These are phyloP conservation scores for Venturia effusa DNA, from an alignment of 2,329 filamentous ascomycete genomes.

Conservation along the genomic window DNA sequence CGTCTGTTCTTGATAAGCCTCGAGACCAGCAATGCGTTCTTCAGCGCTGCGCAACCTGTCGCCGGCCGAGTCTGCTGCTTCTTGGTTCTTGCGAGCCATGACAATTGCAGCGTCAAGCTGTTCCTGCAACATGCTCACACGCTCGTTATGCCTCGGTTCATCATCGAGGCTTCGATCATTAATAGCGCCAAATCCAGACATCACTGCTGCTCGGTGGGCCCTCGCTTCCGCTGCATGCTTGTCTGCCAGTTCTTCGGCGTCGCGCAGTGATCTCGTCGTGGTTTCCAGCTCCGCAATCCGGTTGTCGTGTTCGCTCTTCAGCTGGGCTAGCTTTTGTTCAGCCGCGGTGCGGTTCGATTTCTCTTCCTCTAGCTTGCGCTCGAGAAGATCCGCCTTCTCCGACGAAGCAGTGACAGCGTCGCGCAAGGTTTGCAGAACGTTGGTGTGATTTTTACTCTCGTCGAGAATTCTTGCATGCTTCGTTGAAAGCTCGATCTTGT, in stretches of 20 bases:
- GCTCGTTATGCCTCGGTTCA: slow-evolving; percentile 48
- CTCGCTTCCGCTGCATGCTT: slow-evolving; percentile 80
- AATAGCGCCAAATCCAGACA: slow-evolving; percentile 72
- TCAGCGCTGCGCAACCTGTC: slow-evolving; percentile 88
- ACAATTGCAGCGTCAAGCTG: slow-evolving; percentile 70
- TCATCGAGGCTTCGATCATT: slow-evolving; percentile 42
- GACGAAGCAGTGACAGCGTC: slow-evolving; percentile 69
- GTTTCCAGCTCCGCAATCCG: slow-evolving; percentile 66
- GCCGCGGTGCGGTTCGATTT: slow-evolving; percentile 61
- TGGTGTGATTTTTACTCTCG: slow-evolving; percentile 57
- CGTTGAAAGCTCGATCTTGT: slow-evolving; percentile 65
- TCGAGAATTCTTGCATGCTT: slow-evolving; percentile 57
- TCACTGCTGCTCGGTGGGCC: slow-evolving; percentile 70
- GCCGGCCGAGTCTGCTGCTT: slow-evolving; percentile 73
- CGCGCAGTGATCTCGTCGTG: slow-evolving; percentile 61
- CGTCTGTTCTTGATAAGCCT: slow-evolving; percentile 94
- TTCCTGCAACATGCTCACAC: slow-evolving; percentile 61
- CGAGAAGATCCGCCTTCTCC: slow-evolving; percentile 64
- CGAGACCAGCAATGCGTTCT: slow-evolving; percentile 90
- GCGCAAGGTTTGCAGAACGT: slow-evolving; percentile 63
- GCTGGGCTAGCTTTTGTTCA: slow-evolving; percentile 63
- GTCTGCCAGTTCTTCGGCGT: slow-evolving; percentile 80
- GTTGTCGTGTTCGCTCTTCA: slow-evolving; percentile 76
- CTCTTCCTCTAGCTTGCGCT: slow-evolving; percentile 77
- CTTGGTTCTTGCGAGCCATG: slow-evolving; percentile 78